Evolutionary conservation across 805 yeast species (phyloP).

Genomic region (Pichia ethanolica): DNA sequence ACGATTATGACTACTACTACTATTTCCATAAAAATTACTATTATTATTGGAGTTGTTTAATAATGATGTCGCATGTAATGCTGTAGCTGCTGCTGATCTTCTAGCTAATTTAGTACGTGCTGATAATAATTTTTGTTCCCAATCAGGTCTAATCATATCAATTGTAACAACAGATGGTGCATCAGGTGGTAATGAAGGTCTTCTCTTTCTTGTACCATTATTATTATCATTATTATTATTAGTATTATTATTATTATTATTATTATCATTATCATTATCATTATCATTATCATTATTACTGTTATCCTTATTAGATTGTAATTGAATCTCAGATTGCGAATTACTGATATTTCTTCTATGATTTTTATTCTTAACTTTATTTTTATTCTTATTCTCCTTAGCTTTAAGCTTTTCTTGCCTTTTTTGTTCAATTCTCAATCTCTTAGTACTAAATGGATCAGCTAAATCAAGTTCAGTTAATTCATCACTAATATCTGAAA

Average conservation of each 20-base stretch:
- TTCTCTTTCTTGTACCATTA: constrained; percentile 25
- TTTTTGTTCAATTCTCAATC: background rate
- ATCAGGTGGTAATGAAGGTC: constrained; percentile 56
- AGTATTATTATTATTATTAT: no score
- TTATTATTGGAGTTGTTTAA: constrained; percentile 19
- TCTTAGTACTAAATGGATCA: constrained; percentile 6
- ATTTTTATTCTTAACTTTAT: no score
- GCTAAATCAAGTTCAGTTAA: constrained; percentile 5
- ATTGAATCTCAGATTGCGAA: no score
- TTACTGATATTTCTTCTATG: background rate
- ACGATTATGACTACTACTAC: constrained; percentile 60
- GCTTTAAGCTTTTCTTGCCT: background rate
- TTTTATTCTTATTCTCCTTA: no score
- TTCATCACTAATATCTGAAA: no score
- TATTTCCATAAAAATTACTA: constrained; percentile 24
- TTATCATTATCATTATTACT: no score
- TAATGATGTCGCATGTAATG: constrained; percentile 82
- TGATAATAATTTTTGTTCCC: constrained; percentile 68
- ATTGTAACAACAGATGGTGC: constrained; percentile 69
- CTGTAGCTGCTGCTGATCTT: constrained; percentile 89
- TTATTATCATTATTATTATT: background rate
- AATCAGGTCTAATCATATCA: constrained; percentile 84
- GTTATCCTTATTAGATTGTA: no score
- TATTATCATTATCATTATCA: no score
- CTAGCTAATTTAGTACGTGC: constrained; percentile 77